A percentile compares a stretch with the other conserved stretches of the same genome.
Evolutionary conservation across 306 rosid species (phyloP).

Genomic region (Cyclanthera cordifolia): DNA sequence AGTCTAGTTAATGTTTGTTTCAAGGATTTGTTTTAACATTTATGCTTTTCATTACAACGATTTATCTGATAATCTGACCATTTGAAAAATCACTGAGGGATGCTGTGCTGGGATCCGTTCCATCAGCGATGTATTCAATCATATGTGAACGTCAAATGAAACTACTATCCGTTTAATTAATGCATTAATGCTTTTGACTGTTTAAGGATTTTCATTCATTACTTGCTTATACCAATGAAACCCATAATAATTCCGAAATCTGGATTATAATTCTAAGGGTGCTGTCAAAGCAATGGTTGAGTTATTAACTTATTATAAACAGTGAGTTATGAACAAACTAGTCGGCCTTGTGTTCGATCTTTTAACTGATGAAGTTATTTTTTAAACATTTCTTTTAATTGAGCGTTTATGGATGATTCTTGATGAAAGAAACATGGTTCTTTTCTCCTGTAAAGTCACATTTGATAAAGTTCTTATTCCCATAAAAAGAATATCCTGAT

Average conservation of each 20-base stretch:
- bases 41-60: neutral
- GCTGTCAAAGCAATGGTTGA: no score
- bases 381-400: no score
- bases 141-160: neutral
- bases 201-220: neutral
- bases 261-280: neutral
- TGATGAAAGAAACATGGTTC: no score
- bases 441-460: no score
- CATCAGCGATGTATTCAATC: neutral
- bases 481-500: no score
- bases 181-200: neutral
- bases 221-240: neutral
- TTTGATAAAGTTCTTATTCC: no score
- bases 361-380: no score
- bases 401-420: no score
- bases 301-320: no score
- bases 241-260: neutral
- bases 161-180: neutral
- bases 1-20: neutral
- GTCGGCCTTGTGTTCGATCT: no score
- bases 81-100: neutral
- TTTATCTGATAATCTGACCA: neutral
- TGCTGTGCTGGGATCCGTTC: neutral
- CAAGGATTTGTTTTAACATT: neutral
- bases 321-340: no score